Evolutionary conservation across 352 stramenopile species (phyloP).

Genomic region (Phytophthora podocarpi): DNA sequence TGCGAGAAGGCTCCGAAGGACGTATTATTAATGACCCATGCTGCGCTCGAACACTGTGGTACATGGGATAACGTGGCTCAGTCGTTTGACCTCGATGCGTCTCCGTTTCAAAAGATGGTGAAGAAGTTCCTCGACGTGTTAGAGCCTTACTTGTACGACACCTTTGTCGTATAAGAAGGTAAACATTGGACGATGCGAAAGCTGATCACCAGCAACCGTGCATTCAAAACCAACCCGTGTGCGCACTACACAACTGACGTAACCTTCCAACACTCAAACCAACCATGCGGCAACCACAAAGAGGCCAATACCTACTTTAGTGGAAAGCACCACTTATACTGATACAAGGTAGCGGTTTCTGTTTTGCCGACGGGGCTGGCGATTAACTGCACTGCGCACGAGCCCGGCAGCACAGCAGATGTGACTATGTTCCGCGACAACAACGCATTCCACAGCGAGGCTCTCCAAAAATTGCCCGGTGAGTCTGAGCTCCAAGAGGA

Average conservation of each 20-base stretch:
- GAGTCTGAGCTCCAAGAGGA: not conserved
- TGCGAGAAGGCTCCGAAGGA: not conserved
- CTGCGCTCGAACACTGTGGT: not conserved
- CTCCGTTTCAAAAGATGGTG: constrained; percentile 2
- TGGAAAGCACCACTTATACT: constrained; percentile 5
- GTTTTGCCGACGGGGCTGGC: not conserved
- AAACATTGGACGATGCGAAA: too few relatives aligned
- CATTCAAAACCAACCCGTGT: too few relatives aligned
- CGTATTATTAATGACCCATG: constrained; percentile 1
- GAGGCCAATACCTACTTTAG: not conserved
- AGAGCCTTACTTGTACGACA: not conserved
- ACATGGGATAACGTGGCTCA: not conserved
- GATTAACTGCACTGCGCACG: constrained; percentile 2
- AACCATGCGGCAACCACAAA: not conserved
- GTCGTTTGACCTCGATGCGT: not conserved
- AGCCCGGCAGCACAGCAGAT: not conserved
- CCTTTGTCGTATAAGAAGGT: too few relatives aligned
- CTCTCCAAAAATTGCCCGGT: not conserved
- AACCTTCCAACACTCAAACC: constrained; percentile 4
- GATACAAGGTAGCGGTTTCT: constrained; percentile 8
- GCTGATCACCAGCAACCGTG: too few relatives aligned
- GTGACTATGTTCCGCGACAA: constrained; percentile 4
- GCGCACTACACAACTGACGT: not conserved
- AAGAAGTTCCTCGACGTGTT: not conserved
- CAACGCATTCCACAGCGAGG: not conserved